These are phyloP conservation scores for Musa schizocarpa DNA, from an alignment of 176 grass and related monocot species.

Conservation along the genomic window DNA sequence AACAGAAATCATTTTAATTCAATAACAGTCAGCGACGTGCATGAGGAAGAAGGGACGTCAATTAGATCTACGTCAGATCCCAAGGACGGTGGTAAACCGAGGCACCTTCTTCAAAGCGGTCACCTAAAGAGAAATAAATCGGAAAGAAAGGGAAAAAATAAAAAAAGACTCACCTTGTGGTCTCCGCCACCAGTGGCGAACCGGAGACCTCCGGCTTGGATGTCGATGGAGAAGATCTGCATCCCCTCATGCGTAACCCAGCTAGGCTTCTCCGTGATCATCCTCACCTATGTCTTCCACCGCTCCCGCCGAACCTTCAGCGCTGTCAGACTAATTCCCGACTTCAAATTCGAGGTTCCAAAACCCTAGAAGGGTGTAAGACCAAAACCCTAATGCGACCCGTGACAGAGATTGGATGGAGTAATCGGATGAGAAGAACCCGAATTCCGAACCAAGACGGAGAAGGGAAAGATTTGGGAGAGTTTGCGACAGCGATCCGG, in stretches of 20 bases:
- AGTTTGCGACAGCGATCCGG: no score
- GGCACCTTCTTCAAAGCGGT: neutral
- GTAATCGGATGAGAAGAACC: neutral
- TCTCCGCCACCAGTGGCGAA: constrained; percentile 94
- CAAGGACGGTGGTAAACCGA: neutral
- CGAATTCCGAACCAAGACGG: neutral
- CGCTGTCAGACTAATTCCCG: neutral
- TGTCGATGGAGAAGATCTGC: constrained; percentile 99
- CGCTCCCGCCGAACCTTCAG: neutral
- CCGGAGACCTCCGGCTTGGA: constrained; percentile 67
- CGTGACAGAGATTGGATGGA: no score
- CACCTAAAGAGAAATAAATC: neutral
- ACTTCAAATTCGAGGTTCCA: neutral
- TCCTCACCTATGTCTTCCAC: constrained; percentile 6
- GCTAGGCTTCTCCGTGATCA: constrained; percentile 88
- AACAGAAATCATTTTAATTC: neutral
- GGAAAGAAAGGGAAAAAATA: neutral
- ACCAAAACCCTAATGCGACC: constrained; percentile 15
- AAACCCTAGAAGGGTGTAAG: neutral
- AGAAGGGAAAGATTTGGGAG: neutral
- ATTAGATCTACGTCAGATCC: neutral
- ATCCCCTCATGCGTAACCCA: constrained; percentile 89
- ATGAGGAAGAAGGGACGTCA: no score
- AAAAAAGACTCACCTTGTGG: constrained; percentile 54
- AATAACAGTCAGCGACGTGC: neutral